Evolutionary conservation across 1,284 basidiomycete genomes (phyloP).

Genomic region (Irpex lacteus): DNA sequence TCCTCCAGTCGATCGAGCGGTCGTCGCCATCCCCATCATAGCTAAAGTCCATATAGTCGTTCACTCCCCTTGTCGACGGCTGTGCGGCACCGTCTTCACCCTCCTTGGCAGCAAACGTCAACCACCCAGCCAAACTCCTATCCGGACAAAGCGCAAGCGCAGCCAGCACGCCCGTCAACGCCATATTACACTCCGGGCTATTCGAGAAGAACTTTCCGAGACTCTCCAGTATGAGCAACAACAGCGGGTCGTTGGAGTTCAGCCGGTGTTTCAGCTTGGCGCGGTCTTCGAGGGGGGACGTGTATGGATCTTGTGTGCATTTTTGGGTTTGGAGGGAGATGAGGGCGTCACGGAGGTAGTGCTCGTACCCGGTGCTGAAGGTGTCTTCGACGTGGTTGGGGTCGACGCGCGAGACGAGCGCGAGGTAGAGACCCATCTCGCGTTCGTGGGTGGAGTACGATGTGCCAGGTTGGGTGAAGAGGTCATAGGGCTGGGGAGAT

Average conservation of each 20-base stretch:
- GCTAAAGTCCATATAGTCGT: slow-evolving; percentile 17
- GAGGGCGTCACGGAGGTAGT: slow-evolving; percentile 82
- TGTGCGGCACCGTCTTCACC: slow-evolving; percentile 2
- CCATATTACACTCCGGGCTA: slow-evolving; percentile 84
- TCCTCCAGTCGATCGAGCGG: slow-evolving; percentile 71
- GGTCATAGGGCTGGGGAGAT: slow-evolving; percentile 19
- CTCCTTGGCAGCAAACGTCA: slow-evolving; percentile 60
- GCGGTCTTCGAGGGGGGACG: slow-evolving; percentile 34
- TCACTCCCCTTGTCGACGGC: neutral
- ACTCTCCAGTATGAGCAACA: slow-evolving; percentile 69
- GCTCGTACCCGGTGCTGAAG: slow-evolving; percentile 85
- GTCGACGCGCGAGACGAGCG: slow-evolving; percentile 78
- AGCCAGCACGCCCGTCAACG: slow-evolving; percentile 80
- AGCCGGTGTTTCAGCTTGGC: slow-evolving; percentile 64
- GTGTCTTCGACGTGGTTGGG: slow-evolving; percentile 68
- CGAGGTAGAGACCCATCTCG: slow-evolving; percentile 79
- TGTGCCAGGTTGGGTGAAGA: slow-evolving; percentile 61
- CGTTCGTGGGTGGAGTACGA: slow-evolving; percentile 78
- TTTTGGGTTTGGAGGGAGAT: slow-evolving; percentile 63
- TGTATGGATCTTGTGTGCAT: slow-evolving; percentile 46
- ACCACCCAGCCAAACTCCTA: slow-evolving; percentile 86
- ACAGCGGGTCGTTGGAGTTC: slow-evolving; percentile 76
- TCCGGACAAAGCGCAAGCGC: slow-evolving; percentile 81
- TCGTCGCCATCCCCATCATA: slow-evolving; percentile 73
- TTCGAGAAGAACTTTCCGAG: slow-evolving; percentile 83